Evolutionary conservation across 140 eudicot species (phyloP).

Genomic region (Flaveria floridana): DNA sequence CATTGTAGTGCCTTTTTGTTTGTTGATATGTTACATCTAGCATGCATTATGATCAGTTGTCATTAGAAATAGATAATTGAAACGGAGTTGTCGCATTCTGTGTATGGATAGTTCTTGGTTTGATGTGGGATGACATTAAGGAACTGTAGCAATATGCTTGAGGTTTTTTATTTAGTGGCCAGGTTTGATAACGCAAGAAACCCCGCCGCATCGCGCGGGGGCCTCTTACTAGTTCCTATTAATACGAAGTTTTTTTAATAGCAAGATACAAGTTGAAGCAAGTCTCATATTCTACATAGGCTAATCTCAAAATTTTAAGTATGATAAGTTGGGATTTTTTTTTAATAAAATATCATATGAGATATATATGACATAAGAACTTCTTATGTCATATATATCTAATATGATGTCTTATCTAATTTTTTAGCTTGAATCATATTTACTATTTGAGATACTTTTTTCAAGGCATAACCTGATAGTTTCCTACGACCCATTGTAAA

Average conservation of each 20-base stretch:
- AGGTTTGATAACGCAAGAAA: too few relatives aligned
- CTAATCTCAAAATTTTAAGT: too few relatives aligned
- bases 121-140: constrained; percentile 9
- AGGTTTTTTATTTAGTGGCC: constrained; percentile 9
- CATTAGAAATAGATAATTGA: constrained; percentile 16
- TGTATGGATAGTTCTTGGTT: constrained; percentile 6
- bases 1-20: constrained; percentile 17
- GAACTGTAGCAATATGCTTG: constrained; percentile 26
- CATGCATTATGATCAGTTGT: constrained; percentile 24
- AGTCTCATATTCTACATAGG: too few relatives aligned
- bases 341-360: too few relatives aligned
- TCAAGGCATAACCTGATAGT: neutral
- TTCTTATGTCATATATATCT: too few relatives aligned
- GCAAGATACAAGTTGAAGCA: too few relatives aligned
- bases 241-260: too few relatives aligned
- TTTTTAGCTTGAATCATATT: neutral
- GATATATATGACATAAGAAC: too few relatives aligned
- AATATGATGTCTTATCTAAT: neutral
- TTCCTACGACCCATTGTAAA: neutral
- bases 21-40: constrained; percentile 29
- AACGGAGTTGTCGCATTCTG: neutral
- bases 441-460: neutral
- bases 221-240: too few relatives aligned
- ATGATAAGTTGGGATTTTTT: too few relatives aligned
- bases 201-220: too few relatives aligned